phyloP scores from a whole-genome alignment of 2,329 filamentous ascomycete species.

The Cercospora citrullina region DNA sequence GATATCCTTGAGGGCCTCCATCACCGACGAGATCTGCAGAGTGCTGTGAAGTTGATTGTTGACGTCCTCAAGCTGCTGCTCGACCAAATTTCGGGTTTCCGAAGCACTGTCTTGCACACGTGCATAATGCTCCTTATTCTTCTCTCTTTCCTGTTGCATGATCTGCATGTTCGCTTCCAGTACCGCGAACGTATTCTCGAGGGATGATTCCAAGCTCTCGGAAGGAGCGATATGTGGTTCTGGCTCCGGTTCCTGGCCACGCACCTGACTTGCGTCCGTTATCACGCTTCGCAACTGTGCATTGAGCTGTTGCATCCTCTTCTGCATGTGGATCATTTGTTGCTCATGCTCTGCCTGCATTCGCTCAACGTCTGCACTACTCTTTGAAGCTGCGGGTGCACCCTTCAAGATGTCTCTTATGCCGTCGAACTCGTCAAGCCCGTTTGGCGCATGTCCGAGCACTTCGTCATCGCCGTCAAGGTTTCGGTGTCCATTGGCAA shows the following conservation, averaged over 20 bases:
- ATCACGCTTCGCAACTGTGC: constrained; percentile 36
- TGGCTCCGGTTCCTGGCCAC: constrained; percentile 29
- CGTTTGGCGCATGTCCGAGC: constrained; percentile 28
- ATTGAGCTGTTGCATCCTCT: constrained; percentile 37
- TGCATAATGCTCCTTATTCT: constrained; percentile 30
- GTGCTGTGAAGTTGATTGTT: constrained; percentile 38
- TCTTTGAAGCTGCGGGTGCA: constrained; percentile 25
- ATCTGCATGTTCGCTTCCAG: constrained; percentile 34
- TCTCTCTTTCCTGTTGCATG: constrained; percentile 33
- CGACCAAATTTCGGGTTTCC: constrained; percentile 32
- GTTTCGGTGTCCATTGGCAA: constrained; percentile 22
- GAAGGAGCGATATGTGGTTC: constrained; percentile 26
- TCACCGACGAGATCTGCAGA: constrained; percentile 46
- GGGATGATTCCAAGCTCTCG: constrained; percentile 12
- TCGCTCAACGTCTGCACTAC: constrained; percentile 19
- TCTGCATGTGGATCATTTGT: constrained; percentile 36
- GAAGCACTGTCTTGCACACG: constrained; percentile 30
- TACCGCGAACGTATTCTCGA: constrained; percentile 30
- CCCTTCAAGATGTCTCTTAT: constrained; percentile 38
- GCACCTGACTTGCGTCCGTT: constrained; percentile 32
- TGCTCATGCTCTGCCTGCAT: constrained; percentile 30
- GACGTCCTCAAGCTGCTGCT: constrained; percentile 36
- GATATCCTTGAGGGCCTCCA: constrained; percentile 55
- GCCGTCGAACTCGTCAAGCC: constrained; percentile 57
- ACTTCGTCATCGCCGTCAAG: constrained; percentile 29